phyloP scores from a whole-genome alignment of 768 basidiomycete species.

The Neoboletus magnificus region DNA sequence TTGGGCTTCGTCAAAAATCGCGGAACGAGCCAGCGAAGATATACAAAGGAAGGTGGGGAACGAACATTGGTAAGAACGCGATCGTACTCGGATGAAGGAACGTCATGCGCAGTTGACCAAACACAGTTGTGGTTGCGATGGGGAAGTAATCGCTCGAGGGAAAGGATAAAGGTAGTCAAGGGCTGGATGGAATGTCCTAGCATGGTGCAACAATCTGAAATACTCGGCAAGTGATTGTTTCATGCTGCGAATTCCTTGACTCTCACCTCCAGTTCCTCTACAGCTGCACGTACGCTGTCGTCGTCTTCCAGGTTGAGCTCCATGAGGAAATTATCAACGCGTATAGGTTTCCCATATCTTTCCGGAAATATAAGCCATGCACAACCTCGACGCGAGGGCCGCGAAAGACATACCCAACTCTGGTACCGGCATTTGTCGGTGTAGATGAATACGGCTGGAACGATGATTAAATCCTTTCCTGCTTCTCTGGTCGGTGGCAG shows the following conservation, averaged over 20 bases:
- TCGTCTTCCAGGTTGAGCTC: slow-evolving; percentile 19
- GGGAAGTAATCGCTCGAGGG: slow-evolving; percentile 24
- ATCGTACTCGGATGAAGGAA: slow-evolving; percentile 40
- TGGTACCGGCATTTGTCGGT: slow-evolving; percentile 64
- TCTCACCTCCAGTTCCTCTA: slow-evolving; percentile 42
- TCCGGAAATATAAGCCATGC: neutral
- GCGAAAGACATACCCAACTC: slow-evolving; percentile 43
- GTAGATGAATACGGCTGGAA: slow-evolving; percentile 70
- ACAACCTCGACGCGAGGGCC: neutral
- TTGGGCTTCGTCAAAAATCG: slow-evolving; percentile 42
- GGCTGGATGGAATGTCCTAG: slow-evolving; percentile 27
- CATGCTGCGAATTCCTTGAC: slow-evolving; percentile 23
- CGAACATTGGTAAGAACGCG: slow-evolving; percentile 41
- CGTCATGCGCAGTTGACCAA: slow-evolving; percentile 37
- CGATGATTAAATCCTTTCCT: slow-evolving; percentile 41
- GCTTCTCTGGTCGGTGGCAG: slow-evolving; percentile 44
- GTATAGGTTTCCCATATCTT: slow-evolving; percentile 10
- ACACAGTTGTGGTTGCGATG: slow-evolving; percentile 34
- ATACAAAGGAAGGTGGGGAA: slow-evolving; percentile 60
- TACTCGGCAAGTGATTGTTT: slow-evolving; percentile 53
- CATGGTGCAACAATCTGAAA: slow-evolving; percentile 36
- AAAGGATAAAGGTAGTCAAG: slow-evolving; percentile 39
- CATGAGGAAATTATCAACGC: slow-evolving; percentile 2
- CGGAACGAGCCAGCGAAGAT: slow-evolving; percentile 41
- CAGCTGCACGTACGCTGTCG: slow-evolving; percentile 45